Percentiles rank a stretch among this genome's conserved stretches.
Evolutionary conservation across 805 yeast species (phyloP).

Genomic region (Teunomyces kruisii): DNA sequence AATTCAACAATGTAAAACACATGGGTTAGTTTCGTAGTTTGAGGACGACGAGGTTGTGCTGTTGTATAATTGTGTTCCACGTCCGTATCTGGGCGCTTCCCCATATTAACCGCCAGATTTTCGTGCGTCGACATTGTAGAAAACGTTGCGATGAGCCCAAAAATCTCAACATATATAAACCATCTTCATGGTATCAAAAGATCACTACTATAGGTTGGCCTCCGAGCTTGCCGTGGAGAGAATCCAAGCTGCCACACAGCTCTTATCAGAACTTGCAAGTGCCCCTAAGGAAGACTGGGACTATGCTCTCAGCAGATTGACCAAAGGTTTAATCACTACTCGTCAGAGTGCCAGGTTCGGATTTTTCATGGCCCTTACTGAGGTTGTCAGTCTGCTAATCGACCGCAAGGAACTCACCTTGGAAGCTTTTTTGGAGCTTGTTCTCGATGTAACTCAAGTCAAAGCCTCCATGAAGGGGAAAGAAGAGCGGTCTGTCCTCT

Average conservation of each 20-base stretch:
- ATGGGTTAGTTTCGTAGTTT: too few relatives aligned
- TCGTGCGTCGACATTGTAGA: background rate
- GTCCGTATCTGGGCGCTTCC: conserved; percentile 1
- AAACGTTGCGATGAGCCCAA: conserved; percentile 10
- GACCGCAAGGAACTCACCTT: conserved; percentile 26
- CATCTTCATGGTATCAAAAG: conserved; percentile 58
- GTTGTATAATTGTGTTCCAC: background rate
- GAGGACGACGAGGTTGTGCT: too few relatives aligned
- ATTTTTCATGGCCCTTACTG: conserved; percentile 83
- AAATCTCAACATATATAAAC: background rate
- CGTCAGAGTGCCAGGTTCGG: conserved; percentile 86
- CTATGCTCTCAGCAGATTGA: conserved; percentile 75
- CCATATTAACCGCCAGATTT: background rate
- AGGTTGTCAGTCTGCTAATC: conserved; percentile 46
- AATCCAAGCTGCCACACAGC: conserved; percentile 63
- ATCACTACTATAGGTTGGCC: conserved; percentile 73
- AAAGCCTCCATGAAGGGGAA: conserved; percentile 62
- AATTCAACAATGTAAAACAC: conserved; percentile 5
- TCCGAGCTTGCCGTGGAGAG: conserved; percentile 76
- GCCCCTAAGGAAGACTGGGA: conserved; percentile 63
- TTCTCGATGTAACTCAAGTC: conserved; percentile 32
- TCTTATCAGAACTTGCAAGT: conserved; percentile 58
- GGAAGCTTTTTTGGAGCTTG: conserved; percentile 38
- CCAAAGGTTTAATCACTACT: conserved; percentile 78
- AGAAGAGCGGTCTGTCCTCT: conserved; percentile 74